Base-by-base conservation (phyloP, 1,284 basidiomycete genomes). In the Coniferiporia weirii region DNA sequence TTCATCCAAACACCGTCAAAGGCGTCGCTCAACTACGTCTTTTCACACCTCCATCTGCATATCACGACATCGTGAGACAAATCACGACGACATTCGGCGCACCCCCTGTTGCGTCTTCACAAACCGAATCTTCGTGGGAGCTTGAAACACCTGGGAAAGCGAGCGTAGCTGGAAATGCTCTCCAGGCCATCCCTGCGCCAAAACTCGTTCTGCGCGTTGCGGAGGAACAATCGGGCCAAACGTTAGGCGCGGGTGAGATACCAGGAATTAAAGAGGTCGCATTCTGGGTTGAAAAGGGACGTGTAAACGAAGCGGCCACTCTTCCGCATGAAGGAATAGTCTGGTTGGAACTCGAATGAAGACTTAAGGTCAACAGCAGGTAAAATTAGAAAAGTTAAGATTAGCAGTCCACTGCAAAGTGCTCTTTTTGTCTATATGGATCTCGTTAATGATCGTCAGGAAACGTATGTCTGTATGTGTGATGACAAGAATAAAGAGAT, bases 201-300 rank as follows among this genome's bases (percentile, higher is more conserved):
- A 65, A 62, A 44, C 68, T 84, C 12, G 64, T 80, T 10, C 62
- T 84, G 15, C 67, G 66, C 19, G 61, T 66, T 5, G 72, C 80
- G 1, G 49, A 57, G 9, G 66, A 70, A 27, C 70, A 69, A 0
- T 73, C 71, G 8, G 77, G 82, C 60, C 50, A 54, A 12, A 59
- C 48, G 5, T 76, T 77, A 59, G 58, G 82, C 7, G 60, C 58
- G 17, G 60, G 59, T n/a, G 65, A 65, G 15, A 74, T 69, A 0
- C 64, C 70, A 5, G 77, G 77, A 1, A 75, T 83, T 5, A 78
- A 75, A 57, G 82, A 84, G 63, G 72, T 85, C 3, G 80, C 70
- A 1, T 77, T 84, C 64, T 71, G 62, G 52, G 76, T 82, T 1
- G 65, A 65, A 7, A 64, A 60, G 27, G 52, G 63, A 3, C 10